Conservation (phyloP, 2,329 filamentous ascomycete genomes). For the Penicillium sp. region DNA sequence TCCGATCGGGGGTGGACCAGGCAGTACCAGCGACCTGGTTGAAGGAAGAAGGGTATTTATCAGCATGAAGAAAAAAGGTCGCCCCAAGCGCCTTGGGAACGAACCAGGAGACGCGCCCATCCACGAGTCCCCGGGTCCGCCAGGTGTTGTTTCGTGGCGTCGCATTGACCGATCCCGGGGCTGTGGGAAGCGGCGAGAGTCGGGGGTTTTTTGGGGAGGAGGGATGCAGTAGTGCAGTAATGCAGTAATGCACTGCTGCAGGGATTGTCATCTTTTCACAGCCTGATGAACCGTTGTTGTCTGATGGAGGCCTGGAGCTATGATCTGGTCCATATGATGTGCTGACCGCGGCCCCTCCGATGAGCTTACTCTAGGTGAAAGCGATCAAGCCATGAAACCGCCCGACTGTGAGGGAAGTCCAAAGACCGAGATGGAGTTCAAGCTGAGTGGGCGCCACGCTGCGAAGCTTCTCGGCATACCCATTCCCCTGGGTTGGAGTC, state of each 20-base stretch:
- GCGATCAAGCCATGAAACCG: not conserved
- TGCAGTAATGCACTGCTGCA: not conserved
- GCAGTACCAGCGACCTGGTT: slow-evolving; percentile 1
- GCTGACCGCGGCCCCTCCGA: not conserved
- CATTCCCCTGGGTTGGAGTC: slow-evolving; percentile 4
- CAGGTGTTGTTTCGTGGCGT: slow-evolving; percentile 4
- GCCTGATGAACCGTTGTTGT: not conserved
- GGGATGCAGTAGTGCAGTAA: not conserved
- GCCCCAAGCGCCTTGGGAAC: not conserved
- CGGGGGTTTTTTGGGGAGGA: not conserved
- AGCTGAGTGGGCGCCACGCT: slow-evolving; percentile 8
- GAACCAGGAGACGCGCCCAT: slow-evolving; percentile 1
- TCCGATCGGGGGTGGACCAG: not conserved
- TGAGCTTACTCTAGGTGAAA: not conserved
- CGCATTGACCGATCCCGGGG: slow-evolving; percentile 8
- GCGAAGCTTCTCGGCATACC: slow-evolving; percentile 9
- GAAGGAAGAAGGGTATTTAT: not conserved
- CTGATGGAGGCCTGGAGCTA: no score
- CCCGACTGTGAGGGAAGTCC: not conserved
- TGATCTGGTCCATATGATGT: no score
- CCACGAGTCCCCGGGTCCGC: not conserved
- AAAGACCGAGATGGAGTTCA: no score
- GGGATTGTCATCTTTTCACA: not conserved
- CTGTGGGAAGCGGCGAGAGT: slow-evolving; percentile 4
- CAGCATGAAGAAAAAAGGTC: not conserved